Evolutionary conservation across 2,329 filamentous ascomycete genomes (phyloP), one percentile per base, ranked within the genome.

Genomic region (Colletotrichum melonis): DNA sequence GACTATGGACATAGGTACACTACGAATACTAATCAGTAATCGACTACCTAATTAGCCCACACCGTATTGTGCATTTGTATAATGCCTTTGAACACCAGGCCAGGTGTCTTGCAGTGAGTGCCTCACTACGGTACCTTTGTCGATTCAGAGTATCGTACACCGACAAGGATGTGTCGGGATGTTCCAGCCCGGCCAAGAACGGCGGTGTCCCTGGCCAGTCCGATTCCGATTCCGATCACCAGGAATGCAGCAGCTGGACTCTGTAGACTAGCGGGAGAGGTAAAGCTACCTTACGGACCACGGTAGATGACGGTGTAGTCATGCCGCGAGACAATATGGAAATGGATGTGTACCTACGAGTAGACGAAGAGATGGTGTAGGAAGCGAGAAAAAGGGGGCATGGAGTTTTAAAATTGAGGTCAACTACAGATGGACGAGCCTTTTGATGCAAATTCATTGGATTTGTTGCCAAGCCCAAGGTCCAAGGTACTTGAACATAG

Each of bases 101-200:
- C 42, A 49, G 8, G 42, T 19, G 19, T 49, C 22, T 55, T 35
- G 32, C 11, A 35, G 32, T 35, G 32, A 35, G 32, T 35, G 32
- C 32, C 32, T 35, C 11, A 35, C 3, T 35, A 26, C 26, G 26
- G 26, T 5, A 35, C 59, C 12, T 68, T 57, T 52, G 57, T 69
- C 65, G 35, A 58, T 68, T 57, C 64, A 58, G 59, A 54, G 42
- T 56, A 49, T 42, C 55, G 19, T 26, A n/a, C 12, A 63, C n/a
- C 6, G 60, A 54, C 22, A 24, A 14, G 52, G 59, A 28, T 59
- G 59, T 46, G 30, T 59, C 69, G 42, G 58, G 65, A 64, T 69
- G 58, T 59, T 38, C 69, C 28, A 64, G 52, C 38, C 42, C 9
- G 30, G 26, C 52, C 49, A 67, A 72, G 57, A 67, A 72, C 46